Percentiles rank a stretch among this genome's conserved stretches.
phyloP scores from a whole-genome alignment of 2,329 filamentous ascomycete genomes.

The Gnomoniopsis sp. region DNA sequence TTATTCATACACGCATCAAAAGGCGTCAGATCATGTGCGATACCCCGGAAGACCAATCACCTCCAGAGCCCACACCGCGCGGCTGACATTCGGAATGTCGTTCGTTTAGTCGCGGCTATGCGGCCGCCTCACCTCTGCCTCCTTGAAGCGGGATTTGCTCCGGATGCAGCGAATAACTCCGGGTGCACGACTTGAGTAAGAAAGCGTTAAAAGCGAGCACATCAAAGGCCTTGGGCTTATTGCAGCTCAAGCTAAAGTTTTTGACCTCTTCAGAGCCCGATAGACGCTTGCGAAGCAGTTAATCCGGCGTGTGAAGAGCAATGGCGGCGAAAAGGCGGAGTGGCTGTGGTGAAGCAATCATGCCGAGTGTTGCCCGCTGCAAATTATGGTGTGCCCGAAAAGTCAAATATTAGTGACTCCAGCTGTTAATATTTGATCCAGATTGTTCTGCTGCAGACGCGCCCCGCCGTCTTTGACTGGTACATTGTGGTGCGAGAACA shows the following conservation, averaged over 20 bases:
- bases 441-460: not conserved
- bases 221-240: not conserved
- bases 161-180: not conserved
- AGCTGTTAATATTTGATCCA: not conserved
- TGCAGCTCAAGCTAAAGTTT: not conserved
- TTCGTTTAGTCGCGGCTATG: not conserved
- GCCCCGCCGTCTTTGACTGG: not conserved
- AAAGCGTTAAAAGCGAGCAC: not conserved
- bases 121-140: not conserved
- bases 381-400: not conserved
- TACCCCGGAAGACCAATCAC: not conserved
- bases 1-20: constrained; percentile 2
- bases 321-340: not conserved
- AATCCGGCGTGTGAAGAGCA: not conserved
- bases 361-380: not conserved
- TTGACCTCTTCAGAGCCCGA: not conserved
- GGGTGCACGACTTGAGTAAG: not conserved
- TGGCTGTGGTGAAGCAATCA: not conserved
- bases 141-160: not conserved
- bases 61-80: not conserved
- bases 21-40: not conserved
- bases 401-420: not conserved
- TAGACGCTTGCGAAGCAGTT: not conserved
- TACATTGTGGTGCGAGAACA: not conserved
- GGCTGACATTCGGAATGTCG: not conserved